Evolutionary conservation across 2,329 filamentous ascomycete genomes (phyloP), one percentile per base, ranked within the genome.

Genomic region (Cyphellophora attinorum): DNA sequence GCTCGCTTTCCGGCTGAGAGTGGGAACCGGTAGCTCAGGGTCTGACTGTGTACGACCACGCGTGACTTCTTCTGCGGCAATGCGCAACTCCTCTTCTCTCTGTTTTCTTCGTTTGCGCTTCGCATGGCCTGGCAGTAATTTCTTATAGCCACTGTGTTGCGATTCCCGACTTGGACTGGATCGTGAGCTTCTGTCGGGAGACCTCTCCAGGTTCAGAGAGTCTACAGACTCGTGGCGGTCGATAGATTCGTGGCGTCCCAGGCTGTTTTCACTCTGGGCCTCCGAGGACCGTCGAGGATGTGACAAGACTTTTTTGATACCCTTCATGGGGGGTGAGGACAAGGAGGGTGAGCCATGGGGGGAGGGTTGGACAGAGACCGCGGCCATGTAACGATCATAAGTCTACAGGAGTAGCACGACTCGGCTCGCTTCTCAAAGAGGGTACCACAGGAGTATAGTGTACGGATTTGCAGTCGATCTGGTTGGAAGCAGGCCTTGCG

Each of bases 101-200:
- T 51, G 49, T 34, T 52, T 57, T 29, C 51, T 53, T 46, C 67
- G 63, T 44, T 64, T 66, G 38, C 64, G 63, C 50, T 57, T 59
- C 19, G 56, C 54, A 32, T 58, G 55, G 18, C 57, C 55, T 16
- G 59, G 54, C 34, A 73, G 61, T 37, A 76, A 53, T 44, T 67
- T 71, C 8, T 70, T 67, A 42, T 76, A 61, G 34, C 68, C 65
- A 45, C 59, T 64, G 30, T 53, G 43, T 28, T 53, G 52, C 41
- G 57, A 54, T 48, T 59, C 60, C 29, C 58, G 57, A 34, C 51
- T 54, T 25, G 39, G 32, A 12, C 23, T 33, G 15, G 58, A 57
- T 30, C 59, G 54, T 17, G 55, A 54, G 40, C 57, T 61, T 42
- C 54, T 50, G 4, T 34, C 44, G 18, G 42, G 45, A 14, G 45